Base-by-base conservation (phyloP, 1,284 basidiomycete species). In the Rhodotorula glutinis region DNA sequence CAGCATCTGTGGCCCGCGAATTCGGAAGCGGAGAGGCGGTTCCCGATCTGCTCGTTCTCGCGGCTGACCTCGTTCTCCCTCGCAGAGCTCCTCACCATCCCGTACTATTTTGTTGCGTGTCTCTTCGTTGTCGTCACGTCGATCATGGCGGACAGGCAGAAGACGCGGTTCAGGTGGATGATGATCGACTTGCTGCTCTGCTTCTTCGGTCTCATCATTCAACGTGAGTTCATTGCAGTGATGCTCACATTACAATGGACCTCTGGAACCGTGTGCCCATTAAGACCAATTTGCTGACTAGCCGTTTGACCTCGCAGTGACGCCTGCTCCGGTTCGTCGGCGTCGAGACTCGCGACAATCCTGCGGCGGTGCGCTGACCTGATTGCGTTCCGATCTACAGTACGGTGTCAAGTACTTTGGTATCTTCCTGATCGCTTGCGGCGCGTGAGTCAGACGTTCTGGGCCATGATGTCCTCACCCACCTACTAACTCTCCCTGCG, bases 81-180 rank as follows among this genome's bases (percentile, higher is more conserved):
- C 25, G 23, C 47, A 51, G 49, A 89, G 72, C 80, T 89, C 2
- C 81, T 89, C 38, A 88, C 87, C 1, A 55, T 73, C 0, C 88
- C 88, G 0, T 85, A 87, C 23, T 89, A 89, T 74, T 77, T 86
- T 40, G 79, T 84, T 61, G 85, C 85, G 0, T 84, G 86, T 86
- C 73, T 67, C 0, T 81, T 85, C 25, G 66, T 53, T 23, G 40
- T 44, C n/a, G 33, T 14, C 3, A 40, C 30, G 16, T 59, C 62
- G 77, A 33, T 87, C 83, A 68, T 85, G 75, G 87, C 87, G 25
- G 88, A 89, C 75, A 82, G 81, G 66, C 72, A 82, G 53, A 79
- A 81, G 71, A 81, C 82, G 66, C 85, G 88, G 13, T 86, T 81
- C 27, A 83, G 83, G 0, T 88, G 88, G 79, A 82, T 89, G 63